These are phyloP conservation scores for Serpula lacrymans DNA, from an alignment of 768 basidiomycete genomes.

Conservation along the genomic window DNA sequence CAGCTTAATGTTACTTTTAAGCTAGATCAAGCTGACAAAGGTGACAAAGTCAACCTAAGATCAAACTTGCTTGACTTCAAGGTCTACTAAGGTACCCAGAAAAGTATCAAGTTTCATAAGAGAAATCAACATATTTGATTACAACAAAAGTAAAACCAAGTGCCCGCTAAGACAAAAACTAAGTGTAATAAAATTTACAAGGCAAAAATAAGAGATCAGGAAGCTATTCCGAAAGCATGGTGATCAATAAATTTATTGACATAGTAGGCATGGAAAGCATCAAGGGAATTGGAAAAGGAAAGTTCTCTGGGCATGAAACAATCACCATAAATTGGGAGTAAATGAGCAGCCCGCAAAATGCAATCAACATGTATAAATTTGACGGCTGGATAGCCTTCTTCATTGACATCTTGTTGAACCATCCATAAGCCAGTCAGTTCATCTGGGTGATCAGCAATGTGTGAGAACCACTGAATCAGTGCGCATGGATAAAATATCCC, in stretches of 20 bases:
- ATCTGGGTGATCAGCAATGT: conserved; percentile 13
- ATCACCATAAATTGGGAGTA: conserved; percentile 21
- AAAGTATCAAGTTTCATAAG: no score
- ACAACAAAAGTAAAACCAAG: no score
- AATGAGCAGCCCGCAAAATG: conserved; percentile 28
- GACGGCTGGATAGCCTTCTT: conserved; percentile 3
- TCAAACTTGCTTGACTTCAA: no score
- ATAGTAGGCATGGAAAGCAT: conserved; percentile 19
- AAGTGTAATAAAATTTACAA: background rate
- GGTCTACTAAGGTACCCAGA: no score
- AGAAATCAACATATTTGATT: no score
- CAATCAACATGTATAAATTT: conserved; percentile 24
- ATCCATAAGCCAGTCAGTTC: conserved; percentile 27
- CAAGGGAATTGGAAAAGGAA: conserved; percentile 13
- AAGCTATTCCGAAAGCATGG: conserved; percentile 20
- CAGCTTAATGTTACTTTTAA: no score
- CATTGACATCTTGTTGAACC: conserved; percentile 8
- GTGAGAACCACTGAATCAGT: conserved; percentile 17
- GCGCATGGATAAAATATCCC: conserved; percentile 16
- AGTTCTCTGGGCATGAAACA: conserved; percentile 9
- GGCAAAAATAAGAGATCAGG: conserved; percentile 5
- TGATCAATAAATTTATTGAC: conserved; percentile 26
- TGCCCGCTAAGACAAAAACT: no score
- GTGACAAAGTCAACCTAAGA: no score
- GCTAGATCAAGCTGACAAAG: no score